phyloP scores from a whole-genome alignment of 1,139 yeast genomes.

The Pichia sp. region DNA sequence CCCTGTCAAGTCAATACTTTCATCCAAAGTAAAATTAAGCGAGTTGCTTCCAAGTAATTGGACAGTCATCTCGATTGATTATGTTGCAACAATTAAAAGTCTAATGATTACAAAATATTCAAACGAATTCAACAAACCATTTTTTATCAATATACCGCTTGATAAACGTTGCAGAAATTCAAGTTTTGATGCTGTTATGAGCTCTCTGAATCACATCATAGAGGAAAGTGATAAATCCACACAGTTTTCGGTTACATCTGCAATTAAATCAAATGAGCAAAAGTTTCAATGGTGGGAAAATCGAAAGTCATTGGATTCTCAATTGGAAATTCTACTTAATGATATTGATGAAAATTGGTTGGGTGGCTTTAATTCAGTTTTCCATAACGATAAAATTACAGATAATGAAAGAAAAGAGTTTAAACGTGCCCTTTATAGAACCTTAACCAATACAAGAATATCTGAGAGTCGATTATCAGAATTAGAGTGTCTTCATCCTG shows the following conservation, averaged over 20 bases:
- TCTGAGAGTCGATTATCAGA: no score
- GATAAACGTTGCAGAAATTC: conserved; percentile 37
- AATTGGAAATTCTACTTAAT: conserved; percentile 46
- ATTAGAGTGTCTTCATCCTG: conserved; percentile 22
- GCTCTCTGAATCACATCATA: conserved; percentile 46
- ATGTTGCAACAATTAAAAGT: conserved; percentile 53
- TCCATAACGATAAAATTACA: conserved; percentile 34
- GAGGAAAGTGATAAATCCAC: conserved; percentile 57
- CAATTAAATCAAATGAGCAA: conserved; percentile 50
- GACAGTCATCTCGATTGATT: conserved; percentile 55
- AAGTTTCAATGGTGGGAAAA: conserved; percentile 73
- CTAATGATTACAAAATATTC: conserved; percentile 34
- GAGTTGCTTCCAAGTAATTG: conserved; percentile 40
- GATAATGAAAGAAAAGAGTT: conserved; percentile 23
- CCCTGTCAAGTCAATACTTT: no score
- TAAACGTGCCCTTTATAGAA: background rate
- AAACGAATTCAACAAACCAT: conserved; percentile 5
- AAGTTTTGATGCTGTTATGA: conserved; percentile 41
- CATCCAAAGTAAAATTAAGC: background rate
- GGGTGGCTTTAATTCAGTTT: conserved; percentile 70
- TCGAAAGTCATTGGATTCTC: conserved; percentile 55
- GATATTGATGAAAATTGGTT: conserved; percentile 64
- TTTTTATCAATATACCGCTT: conserved; percentile 54
- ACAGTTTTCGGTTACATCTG: conserved; percentile 41
- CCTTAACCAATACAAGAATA: background rate